Evolutionary conservation across 305 asterid genomes (phyloP), one percentile per base, ranked within the genome.

Genomic region (Fraxinus sp.): DNA sequence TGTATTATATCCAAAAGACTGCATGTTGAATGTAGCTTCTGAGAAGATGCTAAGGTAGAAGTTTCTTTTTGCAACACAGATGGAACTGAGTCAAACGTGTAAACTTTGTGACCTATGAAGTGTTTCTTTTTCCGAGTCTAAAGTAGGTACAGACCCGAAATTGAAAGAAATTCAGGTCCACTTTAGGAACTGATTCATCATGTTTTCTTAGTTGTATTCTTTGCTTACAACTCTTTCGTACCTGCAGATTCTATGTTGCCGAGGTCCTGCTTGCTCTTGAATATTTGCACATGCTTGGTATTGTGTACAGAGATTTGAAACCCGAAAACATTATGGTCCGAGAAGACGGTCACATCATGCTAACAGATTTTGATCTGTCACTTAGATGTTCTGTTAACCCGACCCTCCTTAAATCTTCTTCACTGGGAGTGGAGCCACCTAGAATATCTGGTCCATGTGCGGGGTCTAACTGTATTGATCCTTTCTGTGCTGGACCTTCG

Each of bases 301-400:
- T 95, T 26, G 93, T 95, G 66, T 95, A 94, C 86, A 93, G 98
- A 74, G 98, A 95, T 87, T 85, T 95, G 75, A 95, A 95, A 87
- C 98, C 98, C 1, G 98, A 95, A 87, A 95, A 95, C 84, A 91
- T 95, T 79, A 80, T 95, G 79, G 98, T 95, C 77, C 95, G 98
- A 32, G 97, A 91, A 87, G 98, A 92, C 20, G 98, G 98, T 57
- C 98, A 95, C 91, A 91, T 95, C 85, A 95, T 95, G 98, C 94
- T 95, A 70, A 91, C 98, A 0, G 98, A 95, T 85, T 95, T 95
- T 36, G 99, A 94, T 87, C 93, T 95, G 44, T 95, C 99, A 11
- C 95, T 95, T 3, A 85, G 97, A 80, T 95, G 99, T 82, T 89
- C 99, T 0, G 98, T 93, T 74, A 95, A 85, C 86, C 95, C 99